Evolutionary conservation across 1,139 yeast species (phyloP).

Genomic region (Scheffersomyces titani): DNA sequence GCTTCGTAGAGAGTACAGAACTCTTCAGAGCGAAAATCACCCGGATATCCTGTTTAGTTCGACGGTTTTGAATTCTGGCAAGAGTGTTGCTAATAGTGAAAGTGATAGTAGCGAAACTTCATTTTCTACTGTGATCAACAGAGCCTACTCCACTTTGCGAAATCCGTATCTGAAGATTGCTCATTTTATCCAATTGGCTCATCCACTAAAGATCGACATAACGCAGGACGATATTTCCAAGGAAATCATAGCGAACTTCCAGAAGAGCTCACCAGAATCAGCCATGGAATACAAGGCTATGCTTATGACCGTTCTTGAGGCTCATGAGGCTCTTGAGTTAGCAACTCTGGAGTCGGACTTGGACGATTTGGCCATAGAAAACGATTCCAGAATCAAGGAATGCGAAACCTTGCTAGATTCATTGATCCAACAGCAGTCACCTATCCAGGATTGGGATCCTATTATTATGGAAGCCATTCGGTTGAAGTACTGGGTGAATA

Average conservation of each 20-base stretch:
- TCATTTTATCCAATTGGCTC: constrained; percentile 36
- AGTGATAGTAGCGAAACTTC: constrained; percentile 25
- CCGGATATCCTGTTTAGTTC: constrained; percentile 65
- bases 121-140: constrained; percentile 61
- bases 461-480: constrained; percentile 70
- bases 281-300: constrained; percentile 54
- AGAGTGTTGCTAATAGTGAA: constrained; percentile 4
- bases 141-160: constrained; percentile 69
- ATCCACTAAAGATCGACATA: constrained; percentile 42
- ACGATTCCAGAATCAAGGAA: constrained; percentile 50
- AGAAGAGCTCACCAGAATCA: constrained; percentile 28
- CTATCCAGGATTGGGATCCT: constrained; percentile 45
- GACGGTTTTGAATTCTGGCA: constrained; percentile 18
- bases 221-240: constrained; percentile 43
- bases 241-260: constrained; percentile 33
- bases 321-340: constrained; percentile 74
- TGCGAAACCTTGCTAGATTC: constrained; percentile 35
- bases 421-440: constrained; percentile 30
- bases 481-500: constrained; percentile 83
- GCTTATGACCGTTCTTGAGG: constrained; percentile 74
- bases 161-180: constrained; percentile 67
- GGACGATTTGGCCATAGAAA: constrained; percentile 52
- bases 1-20: constrained; percentile 73
- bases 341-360: constrained; percentile 61
- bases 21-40: constrained; percentile 71